Evolutionary conservation across 148 eudicot species (phyloP), one percentile per base, ranked within the genome.

Genomic region (Amaranthus palmeri): DNA sequence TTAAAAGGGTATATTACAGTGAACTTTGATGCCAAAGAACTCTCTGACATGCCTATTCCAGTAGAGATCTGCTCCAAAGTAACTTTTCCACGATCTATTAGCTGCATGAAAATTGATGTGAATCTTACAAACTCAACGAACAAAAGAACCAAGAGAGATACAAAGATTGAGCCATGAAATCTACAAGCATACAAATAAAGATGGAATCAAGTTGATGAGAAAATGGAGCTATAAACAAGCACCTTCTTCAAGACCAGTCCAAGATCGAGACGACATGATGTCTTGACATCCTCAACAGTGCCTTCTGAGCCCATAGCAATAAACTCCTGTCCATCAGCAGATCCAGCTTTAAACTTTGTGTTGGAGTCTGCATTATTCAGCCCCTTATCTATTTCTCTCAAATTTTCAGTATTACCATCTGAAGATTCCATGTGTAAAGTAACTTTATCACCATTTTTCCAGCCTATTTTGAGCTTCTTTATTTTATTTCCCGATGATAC

Each of bases 71-170:
- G 92, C 68, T 83, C 75, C 80, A 90, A 69, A 72, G 74, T 79
- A 61, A 91, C 88, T 84, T 89, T 89, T 69, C 91, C 91, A 56
- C 83, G 81, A 65, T 91, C 96, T 80, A 88, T 75, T 55, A 93
- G 83, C 98, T 93, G 85, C 61, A 69, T 36, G 59, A 51, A 77
- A 25, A 54, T 42, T 43, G 50, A 61, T 10, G 54, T 8, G 5
- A 40, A 60, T 45, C 14, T 74, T 65, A 47, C 47, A 69, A 11
- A 25, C 36, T 25, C 36, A 25, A 25, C 36, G 36, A 25, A 25
- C 36, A 25, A 25, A 25, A 25, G 36, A 25, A 25, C 36, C 36
- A 25, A 25, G 36, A 25, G 36, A 25, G 1, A 25, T 25, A 25
- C 2, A 25, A 25, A 25, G 36, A 25, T 25, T 25, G 36, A 25